Evolutionary conservation across 805 yeast species (phyloP).

Genomic region (Candida corydali): DNA sequence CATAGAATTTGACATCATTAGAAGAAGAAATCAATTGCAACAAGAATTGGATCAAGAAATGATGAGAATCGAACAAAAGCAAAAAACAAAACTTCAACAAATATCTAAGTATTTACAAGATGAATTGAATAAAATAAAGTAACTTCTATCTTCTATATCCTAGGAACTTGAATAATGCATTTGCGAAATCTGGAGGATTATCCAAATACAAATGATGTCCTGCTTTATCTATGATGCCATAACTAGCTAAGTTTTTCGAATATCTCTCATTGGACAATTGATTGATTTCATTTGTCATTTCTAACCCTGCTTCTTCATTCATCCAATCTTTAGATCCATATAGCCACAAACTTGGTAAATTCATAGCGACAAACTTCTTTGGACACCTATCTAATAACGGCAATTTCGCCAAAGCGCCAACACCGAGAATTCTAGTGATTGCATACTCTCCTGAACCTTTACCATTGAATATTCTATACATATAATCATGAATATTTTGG

Average conservation of each 20-base stretch:
- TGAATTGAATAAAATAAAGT: constrained; percentile 7
- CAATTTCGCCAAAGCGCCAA: constrained; percentile 53
- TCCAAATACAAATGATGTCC: constrained; percentile 57
- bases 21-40: constrained; percentile 10
- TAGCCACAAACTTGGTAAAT: constrained; percentile 51
- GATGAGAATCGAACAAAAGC: constrained; percentile 8
- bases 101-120: constrained; percentile 8
- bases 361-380: constrained; percentile 32
- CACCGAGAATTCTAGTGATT: constrained; percentile 54
- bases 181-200: constrained; percentile 37
- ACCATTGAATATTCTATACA: constrained; percentile 48
- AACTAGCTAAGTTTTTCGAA: constrained; percentile 26
- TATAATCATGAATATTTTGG: constrained; percentile 49
- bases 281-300: constrained; percentile 32
- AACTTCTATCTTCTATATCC: constrained; percentile 11
- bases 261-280: constrained; percentile 24
- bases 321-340: constrained; percentile 74
- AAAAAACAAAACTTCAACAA: constrained; percentile 6
- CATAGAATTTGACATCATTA: constrained; percentile 11
- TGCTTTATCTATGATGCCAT: constrained; percentile 35
- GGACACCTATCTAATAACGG: constrained; percentile 55
- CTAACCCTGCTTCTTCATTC: constrained; percentile 57
- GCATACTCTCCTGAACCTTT: constrained; percentile 65
- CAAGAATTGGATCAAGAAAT: constrained; percentile 12
- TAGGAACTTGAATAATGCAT: constrained; percentile 30